phyloP scores from a whole-genome alignment of 202 grass and related monocot species.

The Setaria italica region DNA sequence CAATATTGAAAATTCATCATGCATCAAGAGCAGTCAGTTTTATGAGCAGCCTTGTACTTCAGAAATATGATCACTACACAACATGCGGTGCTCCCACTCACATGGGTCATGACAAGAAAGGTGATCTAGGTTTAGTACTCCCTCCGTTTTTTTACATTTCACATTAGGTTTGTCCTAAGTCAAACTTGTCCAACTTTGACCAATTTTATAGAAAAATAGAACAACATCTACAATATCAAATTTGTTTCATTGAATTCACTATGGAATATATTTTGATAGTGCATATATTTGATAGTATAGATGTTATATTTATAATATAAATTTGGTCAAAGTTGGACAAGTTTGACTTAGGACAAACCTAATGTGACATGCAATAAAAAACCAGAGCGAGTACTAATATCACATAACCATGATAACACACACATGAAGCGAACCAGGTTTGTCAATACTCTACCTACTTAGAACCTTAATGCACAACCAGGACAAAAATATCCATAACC shows the following conservation, averaged over 20 bases:
- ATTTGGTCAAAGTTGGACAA: no score
- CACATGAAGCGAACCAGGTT: background rate
- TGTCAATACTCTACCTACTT: background rate
- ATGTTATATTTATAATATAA: no score
- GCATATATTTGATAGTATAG: no score
- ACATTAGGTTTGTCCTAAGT: no score
- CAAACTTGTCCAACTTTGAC: no score
- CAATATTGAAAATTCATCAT: slow-evolving; percentile 1
- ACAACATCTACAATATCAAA: no score
- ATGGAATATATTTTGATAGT: no score
- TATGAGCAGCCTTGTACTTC: slow-evolving; percentile 1
- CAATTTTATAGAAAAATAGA: no score
- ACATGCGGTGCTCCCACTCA: background rate
- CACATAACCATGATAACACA: background rate
- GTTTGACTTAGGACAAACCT: no score
- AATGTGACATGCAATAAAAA: no score
- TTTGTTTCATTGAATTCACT: no score
- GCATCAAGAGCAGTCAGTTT: background rate
- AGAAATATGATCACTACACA: slow-evolving; percentile 29
- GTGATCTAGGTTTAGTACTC: background rate
- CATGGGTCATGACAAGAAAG: background rate
- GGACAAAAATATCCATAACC: background rate
- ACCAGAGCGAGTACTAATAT: background rate
- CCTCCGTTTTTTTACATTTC: no score
- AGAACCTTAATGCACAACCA: background rate